phyloP scores from a whole-genome alignment of 1,139 yeast species.

The Scheffersomyces segobiensis region DNA sequence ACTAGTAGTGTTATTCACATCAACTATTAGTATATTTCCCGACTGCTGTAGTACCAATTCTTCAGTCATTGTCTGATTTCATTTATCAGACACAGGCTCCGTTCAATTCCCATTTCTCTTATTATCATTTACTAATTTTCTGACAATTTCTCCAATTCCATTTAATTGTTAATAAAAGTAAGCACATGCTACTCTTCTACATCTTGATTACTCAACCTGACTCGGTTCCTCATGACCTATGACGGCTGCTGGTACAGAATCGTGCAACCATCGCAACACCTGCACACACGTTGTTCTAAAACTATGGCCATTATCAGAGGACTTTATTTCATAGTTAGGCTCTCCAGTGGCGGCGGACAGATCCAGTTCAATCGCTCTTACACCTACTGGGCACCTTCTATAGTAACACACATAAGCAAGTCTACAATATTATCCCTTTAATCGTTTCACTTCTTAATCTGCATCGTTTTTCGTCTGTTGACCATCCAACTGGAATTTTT shows the following conservation, averaged over 20 bases:
- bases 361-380: background rate
- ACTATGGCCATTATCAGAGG: background rate
- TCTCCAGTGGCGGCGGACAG: background rate
- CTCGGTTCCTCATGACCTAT: background rate
- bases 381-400: background rate
- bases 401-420: background rate
- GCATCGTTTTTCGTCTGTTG: background rate
- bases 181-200: background rate
- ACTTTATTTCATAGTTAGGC: background rate
- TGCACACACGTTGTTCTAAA: background rate
- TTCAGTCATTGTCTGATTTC: no score
- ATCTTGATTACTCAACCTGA: background rate
- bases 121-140: no score
- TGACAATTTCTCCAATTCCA: background rate
- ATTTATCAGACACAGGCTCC: no score
- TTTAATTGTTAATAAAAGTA: no score
- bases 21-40: no score
- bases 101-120: no score
- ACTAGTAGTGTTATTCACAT: no score
- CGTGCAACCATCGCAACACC: background rate
- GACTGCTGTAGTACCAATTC: no score
- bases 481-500: background rate
- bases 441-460: background rate
- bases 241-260: background rate
- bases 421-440: background rate